Conservation (phyloP, 495 filamentous ascomycete genomes). For the Parmelia sp. region DNA sequence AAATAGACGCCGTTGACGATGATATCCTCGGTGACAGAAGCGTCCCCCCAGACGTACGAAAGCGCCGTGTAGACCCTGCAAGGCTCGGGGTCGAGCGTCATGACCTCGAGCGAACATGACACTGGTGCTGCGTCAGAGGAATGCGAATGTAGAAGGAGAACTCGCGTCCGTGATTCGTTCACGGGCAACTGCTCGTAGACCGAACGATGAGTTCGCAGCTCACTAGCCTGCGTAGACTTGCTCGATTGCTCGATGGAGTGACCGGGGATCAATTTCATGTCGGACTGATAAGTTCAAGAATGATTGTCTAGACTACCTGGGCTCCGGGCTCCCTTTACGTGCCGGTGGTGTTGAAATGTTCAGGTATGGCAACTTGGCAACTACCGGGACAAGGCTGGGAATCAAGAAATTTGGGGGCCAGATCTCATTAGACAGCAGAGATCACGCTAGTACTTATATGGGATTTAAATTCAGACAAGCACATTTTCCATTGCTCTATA, state of each 20-base stretch:
- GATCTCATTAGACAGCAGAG: no score
- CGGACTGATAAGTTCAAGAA: no score
- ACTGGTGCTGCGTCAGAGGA: background rate
- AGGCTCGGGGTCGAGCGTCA: background rate
- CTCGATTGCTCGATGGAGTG: background rate
- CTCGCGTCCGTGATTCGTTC: background rate
- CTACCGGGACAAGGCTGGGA: no score
- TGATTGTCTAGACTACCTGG: no score
- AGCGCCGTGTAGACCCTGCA: background rate
- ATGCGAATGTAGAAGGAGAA: background rate
- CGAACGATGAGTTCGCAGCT: background rate
- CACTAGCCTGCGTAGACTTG: background rate
- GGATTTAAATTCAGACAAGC: no score
- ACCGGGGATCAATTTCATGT: background rate
- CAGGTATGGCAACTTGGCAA: no score
- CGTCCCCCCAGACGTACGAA: constrained; percentile 11
- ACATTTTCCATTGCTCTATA: no score
- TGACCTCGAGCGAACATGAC: background rate
- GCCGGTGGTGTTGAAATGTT: no score
- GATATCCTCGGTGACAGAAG: constrained; percentile 3
- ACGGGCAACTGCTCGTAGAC: background rate
- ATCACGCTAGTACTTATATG: no score
- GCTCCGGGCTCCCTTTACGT: no score
- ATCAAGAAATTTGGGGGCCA: no score
- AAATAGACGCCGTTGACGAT: background rate